Evolutionary conservation across 73 alveolate species (phyloP), one percentile per base, ranked within the genome.

Genomic region (Tetrahymena elliotti): DNA sequence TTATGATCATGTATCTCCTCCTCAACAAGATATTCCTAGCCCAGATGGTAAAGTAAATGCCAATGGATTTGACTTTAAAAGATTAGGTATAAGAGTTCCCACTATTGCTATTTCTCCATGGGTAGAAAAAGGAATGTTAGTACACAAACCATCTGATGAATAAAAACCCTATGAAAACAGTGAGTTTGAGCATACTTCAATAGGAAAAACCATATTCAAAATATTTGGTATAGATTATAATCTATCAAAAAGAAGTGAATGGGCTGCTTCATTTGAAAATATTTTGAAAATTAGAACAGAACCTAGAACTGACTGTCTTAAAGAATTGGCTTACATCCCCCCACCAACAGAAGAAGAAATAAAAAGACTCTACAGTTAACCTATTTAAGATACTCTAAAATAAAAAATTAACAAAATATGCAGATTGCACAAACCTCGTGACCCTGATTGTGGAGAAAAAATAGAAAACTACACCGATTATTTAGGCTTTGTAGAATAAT

Each of bases 241-340:
- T 7, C n/a, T 84, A 39, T 38, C 94, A 18, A 11, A 84, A 39
- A 84, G 94, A 84, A 33, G 83, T 27, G 68, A 84, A 35, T 84
- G 94, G 94, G 94, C 94, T 20, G 94, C 94, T 38, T 27, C 94
- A 2, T 84, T 84, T 39, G 94, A 84, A 37, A 35, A 84, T 39
- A 24, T 84, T n/a, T 39, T 84, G 37, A 37, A 38, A n/a, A 18
- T 33, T 27, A 37, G 94, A 38, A 39, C 20, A 37, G 68, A 39
- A 15, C 83, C 94, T 27, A 84, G 94, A 84, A 84, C 6, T 8
- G 94, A 84, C 52, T 84, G 94, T 39, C 15, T 39, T 38, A 18
- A 27, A n/a, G 33, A 84, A 39, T 39, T 84, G n/a, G 94, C 68
- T 33, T 37, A 84, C 94, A 84, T 84, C 4, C 94, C 94, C 53